Evolutionary conservation across 768 basidiomycete species (phyloP).

Genomic region (Boletales sp.): DNA sequence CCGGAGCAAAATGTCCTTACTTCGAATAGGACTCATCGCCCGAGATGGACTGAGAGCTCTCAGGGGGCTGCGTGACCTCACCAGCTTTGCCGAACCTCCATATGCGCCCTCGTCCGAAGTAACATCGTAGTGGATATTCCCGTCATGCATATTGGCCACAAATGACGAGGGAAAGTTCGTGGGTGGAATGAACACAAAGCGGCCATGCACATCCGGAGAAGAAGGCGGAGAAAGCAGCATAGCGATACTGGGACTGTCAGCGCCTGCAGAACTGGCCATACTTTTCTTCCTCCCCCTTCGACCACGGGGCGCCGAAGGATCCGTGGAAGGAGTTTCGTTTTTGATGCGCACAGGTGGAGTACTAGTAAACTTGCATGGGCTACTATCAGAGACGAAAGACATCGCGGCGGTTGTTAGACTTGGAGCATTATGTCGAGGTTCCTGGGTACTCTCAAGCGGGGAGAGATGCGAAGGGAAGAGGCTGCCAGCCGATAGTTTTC

Average conservation of each 20-base stretch:
- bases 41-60: conserved; percentile 32
- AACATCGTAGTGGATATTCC: not conserved
- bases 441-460: conserved; percentile 2
- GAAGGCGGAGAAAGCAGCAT: conserved; percentile 25
- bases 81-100: conserved; percentile 1
- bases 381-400: conserved; percentile 2
- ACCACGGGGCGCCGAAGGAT: conserved; percentile 9
- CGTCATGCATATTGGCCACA: not conserved
- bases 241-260: conserved; percentile 11
- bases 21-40: conserved; percentile 25
- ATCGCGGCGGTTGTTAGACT: conserved; percentile 14
- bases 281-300: conserved; percentile 15
- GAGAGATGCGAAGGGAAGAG: conserved; percentile 15
- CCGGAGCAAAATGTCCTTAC: conserved; percentile 7
- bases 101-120: not conserved
- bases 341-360: not conserved
- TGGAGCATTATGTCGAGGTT: not conserved
- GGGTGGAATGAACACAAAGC: conserved; percentile 2
- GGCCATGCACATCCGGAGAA: conserved; percentile 8
- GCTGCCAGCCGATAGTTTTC: conserved; percentile 15
- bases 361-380: not conserved
- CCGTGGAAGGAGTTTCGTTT: not conserved
- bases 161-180: conserved; percentile 3
- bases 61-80: conserved; percentile 8
- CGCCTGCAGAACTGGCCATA: not conserved